A percentile compares a stretch with the other conserved stretches of the same genome.
Evolutionary conservation across 306 rosid genomes (phyloP).

Genomic region (Cicer cuneatum): DNA sequence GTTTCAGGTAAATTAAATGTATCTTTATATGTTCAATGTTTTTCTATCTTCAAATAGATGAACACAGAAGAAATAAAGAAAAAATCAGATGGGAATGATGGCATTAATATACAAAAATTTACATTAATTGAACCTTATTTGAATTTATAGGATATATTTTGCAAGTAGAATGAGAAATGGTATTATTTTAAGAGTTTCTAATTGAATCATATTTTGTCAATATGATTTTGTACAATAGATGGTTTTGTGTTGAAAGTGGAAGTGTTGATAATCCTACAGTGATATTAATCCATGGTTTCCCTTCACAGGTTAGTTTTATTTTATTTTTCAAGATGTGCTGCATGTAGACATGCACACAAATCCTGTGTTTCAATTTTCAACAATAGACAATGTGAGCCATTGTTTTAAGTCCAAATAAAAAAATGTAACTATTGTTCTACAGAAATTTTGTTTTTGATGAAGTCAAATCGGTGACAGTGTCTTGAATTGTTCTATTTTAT

Average conservation of each 20-base stretch:
- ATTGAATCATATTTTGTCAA: conserved; percentile 56
- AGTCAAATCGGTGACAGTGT: neutral
- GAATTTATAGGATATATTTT: too few relatives aligned
- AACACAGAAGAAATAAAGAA: neutral
- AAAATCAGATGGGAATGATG: neutral
- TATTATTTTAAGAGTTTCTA: conserved; percentile 10
- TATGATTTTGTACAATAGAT: conserved; percentile 77
- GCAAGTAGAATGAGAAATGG: too few relatives aligned
- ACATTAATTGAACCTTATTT: too few relatives aligned
- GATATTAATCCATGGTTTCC: conserved; percentile 86
- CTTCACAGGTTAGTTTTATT: conserved; percentile 73
- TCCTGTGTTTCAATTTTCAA: too few relatives aligned
- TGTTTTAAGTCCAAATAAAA: too few relatives aligned
- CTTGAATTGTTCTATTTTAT: neutral
- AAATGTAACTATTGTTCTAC: neutral
- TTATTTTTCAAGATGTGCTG: neutral
- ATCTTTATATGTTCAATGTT: conserved; percentile 2
- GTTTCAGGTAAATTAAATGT: conserved; percentile 64
- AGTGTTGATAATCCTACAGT: conserved; percentile 76
- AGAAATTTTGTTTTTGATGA: neutral
- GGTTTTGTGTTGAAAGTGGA: conserved; percentile 92
- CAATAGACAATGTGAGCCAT: too few relatives aligned
- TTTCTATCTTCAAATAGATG: conserved; percentile 28
- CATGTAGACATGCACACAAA: too few relatives aligned
- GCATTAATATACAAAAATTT: neutral